A percentile compares a stretch with the other conserved stretches of the same genome.
phyloP scores from a whole-genome alignment of 2,329 filamentous ascomycete species.

The Ceratocystis alfenasii region DNA sequence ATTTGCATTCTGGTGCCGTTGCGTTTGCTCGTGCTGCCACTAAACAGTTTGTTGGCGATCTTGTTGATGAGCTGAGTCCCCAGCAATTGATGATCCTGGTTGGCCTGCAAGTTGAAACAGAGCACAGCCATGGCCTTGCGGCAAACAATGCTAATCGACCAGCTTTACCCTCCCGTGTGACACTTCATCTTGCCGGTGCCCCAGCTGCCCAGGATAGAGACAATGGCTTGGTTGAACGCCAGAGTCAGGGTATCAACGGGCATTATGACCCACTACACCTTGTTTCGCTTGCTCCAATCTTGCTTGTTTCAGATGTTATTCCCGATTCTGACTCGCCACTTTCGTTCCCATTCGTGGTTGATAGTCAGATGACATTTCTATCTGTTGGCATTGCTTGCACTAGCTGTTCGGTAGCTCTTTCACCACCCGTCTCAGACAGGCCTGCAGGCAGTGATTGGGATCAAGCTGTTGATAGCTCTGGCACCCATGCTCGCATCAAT shows the following conservation, averaged over 20 bases:
- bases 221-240: neutral
- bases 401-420: constrained; percentile 16
- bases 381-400: constrained; percentile 20
- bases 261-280: constrained; percentile 17
- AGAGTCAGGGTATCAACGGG: neutral
- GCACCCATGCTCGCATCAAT: constrained; percentile 21
- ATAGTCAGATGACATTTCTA: constrained; percentile 19
- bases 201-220: neutral
- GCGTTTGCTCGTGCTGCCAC: constrained; percentile 16
- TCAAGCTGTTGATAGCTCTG: constrained; percentile 19
- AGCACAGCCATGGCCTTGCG: neutral
- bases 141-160: neutral
- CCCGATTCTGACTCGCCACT: neutral
- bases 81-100: constrained; percentile 21
- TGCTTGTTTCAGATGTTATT: constrained; percentile 12
- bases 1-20: constrained; percentile 16
- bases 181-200: neutral
- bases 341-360: constrained; percentile 19
- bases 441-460: constrained; percentile 14
- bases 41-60: constrained; percentile 17
- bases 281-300: constrained; percentile 16
- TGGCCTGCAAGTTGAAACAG: constrained; percentile 10
- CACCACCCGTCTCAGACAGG: constrained; percentile 1
- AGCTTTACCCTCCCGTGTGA: neutral
- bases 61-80: constrained; percentile 19